Base-by-base conservation (phyloP, 2,329 filamentous ascomycete genomes). In the Albophoma yamanashiensis region DNA sequence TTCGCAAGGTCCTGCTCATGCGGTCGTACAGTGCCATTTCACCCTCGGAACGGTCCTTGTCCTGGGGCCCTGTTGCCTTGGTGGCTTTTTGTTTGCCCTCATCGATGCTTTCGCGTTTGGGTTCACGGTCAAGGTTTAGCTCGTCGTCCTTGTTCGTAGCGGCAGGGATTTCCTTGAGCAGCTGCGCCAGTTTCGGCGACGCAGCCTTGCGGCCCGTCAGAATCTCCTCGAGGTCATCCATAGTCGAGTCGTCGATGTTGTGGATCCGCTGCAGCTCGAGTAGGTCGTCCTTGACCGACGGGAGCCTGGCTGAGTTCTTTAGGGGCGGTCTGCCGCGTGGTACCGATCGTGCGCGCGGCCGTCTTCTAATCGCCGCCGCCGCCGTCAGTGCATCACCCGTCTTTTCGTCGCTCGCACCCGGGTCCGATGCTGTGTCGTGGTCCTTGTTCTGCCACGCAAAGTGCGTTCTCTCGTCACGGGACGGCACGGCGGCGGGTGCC, bases 231-330 rank as follows among this genome's bases (percentile, higher is more conserved):
- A 85, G 73, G 62, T 85, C 80, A 56, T 85, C 82, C n/a, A 84
- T 69, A 0, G 82, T 85, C 1, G 81, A 83, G 65, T 85, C 83
- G 22, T 85, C 82, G 34, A 84, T 78, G 58, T 83, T 76, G 65
- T 84, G 78, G 53, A 71, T 73, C 20, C 75, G 75, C 62, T 82
- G 76, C 55, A 86, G 79, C 57, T 81, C 77, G 36, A 77, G 71
- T 36, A 85, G 70, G 64, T 86, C 83, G 60, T 84, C 82, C 59
- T 76, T 80, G 58, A 82, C 82, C 2, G 79, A 82, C 2, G 80
- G 78, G 3, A 76, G 80, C 60, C 75, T 79, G 58, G 79, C 79
- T 4, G 82, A 79, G 70, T 85, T 85, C 62, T 76, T 74, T 42
- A 83, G 67, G 14, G 79, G 76, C n/a, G 69, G 74, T 40, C 76